Evolutionary conservation across 2,329 filamentous ascomycete genomes (phyloP), one percentile per base, ranked within the genome.

Genomic region (Neoscytalidium dimidiatum): DNA sequence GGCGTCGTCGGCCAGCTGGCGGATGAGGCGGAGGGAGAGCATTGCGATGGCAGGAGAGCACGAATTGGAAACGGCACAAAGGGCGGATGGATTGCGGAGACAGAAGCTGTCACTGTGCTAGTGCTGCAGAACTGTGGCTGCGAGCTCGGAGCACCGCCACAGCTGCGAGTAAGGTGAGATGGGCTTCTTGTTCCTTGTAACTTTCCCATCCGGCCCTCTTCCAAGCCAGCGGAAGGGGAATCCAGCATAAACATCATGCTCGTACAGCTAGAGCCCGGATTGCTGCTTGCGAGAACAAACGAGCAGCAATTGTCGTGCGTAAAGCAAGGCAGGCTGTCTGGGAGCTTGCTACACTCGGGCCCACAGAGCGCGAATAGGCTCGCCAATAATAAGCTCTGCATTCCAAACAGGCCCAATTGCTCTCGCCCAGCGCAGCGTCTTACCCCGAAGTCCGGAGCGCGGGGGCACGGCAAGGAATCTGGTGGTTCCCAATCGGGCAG

Each of bases 1-100:
- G 13, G 75, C 48, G 67, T 72, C 72, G 68, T 77, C 74, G 3
- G 74, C 74, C 35, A 78, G 70, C 69, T 76, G 73, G 58, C 66
- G 74, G 51, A 78, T 75, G 33, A 77, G 21, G 61, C 74, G 74
- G 49, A 71, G 73, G 60, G 77, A 78, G 51, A 79, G 71, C 76
- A 78, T 78, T 52, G 38, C 19, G 23, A 17, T 21, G 31, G 41
- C 11, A 31, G 14, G 6, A 29, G 29, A 5, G 9, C 17, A 23
- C 21, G 53, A 29, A 13, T 31, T 35, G 35, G 61, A 44, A 35
- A 49, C 3, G n/a, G 58, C 13, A 21, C 8, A 14, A 7, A 23
- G 9, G 28, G 56, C 28, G 41, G 41, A 8, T 43, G 26, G 38
- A 17, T 21, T 11, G 26, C 5, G n/a, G 35, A 14, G 44, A 26